Evolutionary conservation across 164 flowering plant species (phyloP).

Genomic region (Stephania japonica): DNA sequence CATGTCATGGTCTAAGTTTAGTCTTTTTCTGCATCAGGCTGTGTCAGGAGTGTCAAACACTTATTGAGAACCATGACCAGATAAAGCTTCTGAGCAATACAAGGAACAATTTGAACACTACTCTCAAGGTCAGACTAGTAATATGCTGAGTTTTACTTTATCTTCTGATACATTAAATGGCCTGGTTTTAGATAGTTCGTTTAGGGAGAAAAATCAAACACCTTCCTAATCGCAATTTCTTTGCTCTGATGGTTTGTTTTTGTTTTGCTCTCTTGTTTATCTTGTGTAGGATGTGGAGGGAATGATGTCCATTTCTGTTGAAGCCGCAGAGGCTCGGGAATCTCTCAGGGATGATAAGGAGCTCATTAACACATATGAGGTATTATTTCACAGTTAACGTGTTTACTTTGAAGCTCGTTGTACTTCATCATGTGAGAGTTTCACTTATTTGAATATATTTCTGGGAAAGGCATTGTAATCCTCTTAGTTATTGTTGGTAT

Average conservation of each 20-base stretch:
- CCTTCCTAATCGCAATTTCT: not conserved
- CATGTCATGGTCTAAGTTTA: not conserved
- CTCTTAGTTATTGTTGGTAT: slow-evolving; percentile 5
- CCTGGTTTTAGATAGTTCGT: not conserved
- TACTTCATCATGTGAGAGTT: not conserved
- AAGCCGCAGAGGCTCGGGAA: slow-evolving; percentile 89
- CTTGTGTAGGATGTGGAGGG: slow-evolving; percentile 89
- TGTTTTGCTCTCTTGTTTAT: slow-evolving; percentile 5
- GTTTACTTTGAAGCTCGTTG: not conserved
- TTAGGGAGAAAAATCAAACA: not conserved
- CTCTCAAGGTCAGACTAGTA: slow-evolving; percentile 62
- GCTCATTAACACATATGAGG: slow-evolving; percentile 91
- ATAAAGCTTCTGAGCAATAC: slow-evolving; percentile 98
- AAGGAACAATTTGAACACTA: slow-evolving; percentile 86
- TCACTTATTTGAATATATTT: not conserved
- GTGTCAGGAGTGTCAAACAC: slow-evolving; percentile 94
- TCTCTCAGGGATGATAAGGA: slow-evolving; percentile 92
- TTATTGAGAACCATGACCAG: slow-evolving; percentile 96
- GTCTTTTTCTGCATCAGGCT: slow-evolving; percentile 41
- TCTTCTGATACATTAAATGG: not conserved
- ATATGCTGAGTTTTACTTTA: not conserved
- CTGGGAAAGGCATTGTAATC: not conserved
- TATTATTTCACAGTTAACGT: slow-evolving; percentile 16
- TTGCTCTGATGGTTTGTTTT: not conserved
- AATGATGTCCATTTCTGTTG: slow-evolving; percentile 99